Evolutionary conservation across 345 rosid genomes (phyloP).

Genomic region (Mercurialis annua): DNA sequence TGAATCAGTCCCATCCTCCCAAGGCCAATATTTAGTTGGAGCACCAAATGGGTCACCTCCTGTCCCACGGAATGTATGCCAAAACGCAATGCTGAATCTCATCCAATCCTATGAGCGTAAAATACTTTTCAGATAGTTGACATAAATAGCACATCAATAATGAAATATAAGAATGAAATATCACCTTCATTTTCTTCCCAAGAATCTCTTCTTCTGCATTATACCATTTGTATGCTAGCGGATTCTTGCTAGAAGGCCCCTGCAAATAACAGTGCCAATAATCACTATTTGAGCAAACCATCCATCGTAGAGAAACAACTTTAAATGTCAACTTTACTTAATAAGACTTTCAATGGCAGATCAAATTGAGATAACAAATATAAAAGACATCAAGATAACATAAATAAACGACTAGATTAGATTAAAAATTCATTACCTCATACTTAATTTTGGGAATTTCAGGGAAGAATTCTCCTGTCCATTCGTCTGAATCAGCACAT

Average conservation of each 20-base stretch:
- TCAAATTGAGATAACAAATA: background rate
- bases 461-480: conserved; percentile 94
- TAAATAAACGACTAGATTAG: background rate
- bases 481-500: conserved; percentile 59
- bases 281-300: background rate
- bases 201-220: conserved; percentile 83
- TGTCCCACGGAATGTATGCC: conserved; percentile 95
- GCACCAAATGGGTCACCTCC: conserved; percentile 94
- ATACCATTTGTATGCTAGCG: conserved; percentile 84
- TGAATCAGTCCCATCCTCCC: conserved; percentile 98
- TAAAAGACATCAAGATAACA: background rate
- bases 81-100: conserved; percentile 96
- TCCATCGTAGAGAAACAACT: background rate
- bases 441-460: conserved; percentile 69
- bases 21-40: conserved; percentile 84
- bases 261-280: conserved; percentile 21
- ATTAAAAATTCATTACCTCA: conserved; percentile 48
- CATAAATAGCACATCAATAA: background rate
- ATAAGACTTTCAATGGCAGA: background rate
- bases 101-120: conserved; percentile 71
- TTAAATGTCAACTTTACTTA: background rate
- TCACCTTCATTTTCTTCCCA: conserved; percentile 97
- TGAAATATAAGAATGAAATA: background rate
- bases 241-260: conserved; percentile 79
- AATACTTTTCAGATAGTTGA: conserved; percentile 12